Percentiles rank a stretch among this genome's conserved stretches.
These are phyloP conservation scores for Nepenthes alata DNA, from an alignment of 179 eudicot genomes.

Conservation along the genomic window DNA sequence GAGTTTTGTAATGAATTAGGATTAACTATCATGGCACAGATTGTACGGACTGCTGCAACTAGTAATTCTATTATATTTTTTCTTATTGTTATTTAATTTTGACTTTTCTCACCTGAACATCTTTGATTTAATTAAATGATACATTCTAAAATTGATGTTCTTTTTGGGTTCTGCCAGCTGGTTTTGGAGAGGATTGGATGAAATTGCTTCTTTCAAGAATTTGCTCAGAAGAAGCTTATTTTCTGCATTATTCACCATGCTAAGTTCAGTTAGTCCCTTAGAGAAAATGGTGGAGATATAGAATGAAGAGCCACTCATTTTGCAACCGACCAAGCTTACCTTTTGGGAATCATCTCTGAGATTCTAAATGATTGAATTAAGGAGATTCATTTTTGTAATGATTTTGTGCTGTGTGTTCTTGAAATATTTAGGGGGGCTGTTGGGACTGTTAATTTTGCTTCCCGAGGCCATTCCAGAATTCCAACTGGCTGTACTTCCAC, in stretches of 20 bases:
- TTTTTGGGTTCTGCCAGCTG: slow-evolving; percentile 26
- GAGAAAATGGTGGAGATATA: slow-evolving; percentile 10
- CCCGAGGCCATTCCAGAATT: slow-evolving; percentile 28
- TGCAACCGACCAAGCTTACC: slow-evolving; percentile 49
- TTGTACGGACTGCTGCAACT: slow-evolving; percentile 38
- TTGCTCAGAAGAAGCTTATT: slow-evolving; percentile 48
- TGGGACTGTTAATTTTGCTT: slow-evolving; percentile 23
- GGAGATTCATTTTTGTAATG: slow-evolving; percentile 27
- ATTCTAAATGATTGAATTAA: slow-evolving; percentile 40
- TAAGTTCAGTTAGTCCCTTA: slow-evolving; percentile 11
- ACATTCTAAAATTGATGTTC: neutral
- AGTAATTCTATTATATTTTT: slow-evolving; percentile 22
- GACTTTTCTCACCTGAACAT: neutral
- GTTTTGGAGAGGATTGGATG: slow-evolving; percentile 69
- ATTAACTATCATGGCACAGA: slow-evolving; percentile 36
- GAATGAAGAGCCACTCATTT: slow-evolving; percentile 14
- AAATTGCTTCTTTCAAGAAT: slow-evolving; percentile 55
- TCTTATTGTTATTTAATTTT: neutral
- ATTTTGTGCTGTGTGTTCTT: slow-evolving; percentile 37
- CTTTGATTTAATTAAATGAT: neutral
- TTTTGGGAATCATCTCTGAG: slow-evolving; percentile 47
- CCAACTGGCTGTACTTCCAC: slow-evolving; percentile 44
- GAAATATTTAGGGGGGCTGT: slow-evolving; percentile 35
- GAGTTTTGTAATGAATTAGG: slow-evolving; percentile 41
- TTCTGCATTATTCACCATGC: slow-evolving; percentile 24